phyloP scores from a whole-genome alignment of 2,329 filamentous ascomycete genomes.

The Colletotrichum melonis region DNA sequence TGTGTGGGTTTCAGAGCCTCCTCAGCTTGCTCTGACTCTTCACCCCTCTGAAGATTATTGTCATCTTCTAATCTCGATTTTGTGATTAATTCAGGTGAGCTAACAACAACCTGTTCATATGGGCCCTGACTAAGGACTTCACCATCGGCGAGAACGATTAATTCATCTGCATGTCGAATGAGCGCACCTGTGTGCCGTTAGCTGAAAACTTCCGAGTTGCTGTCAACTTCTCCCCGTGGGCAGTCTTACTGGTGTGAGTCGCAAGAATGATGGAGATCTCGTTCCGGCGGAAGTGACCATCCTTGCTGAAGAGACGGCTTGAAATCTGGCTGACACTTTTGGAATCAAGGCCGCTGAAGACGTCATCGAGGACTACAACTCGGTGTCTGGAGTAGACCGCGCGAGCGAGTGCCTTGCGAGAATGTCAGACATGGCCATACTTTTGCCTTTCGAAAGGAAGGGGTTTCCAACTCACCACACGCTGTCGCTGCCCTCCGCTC shows the following conservation, averaged over 20 bases:
- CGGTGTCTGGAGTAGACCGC: not conserved
- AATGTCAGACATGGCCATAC: not conserved
- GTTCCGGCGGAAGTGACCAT: not conserved
- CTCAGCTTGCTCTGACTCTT: not conserved
- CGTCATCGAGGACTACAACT: slow-evolving; percentile 8
- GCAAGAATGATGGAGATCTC: slow-evolving; percentile 2
- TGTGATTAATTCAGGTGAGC: not conserved
- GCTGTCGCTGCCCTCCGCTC: slow-evolving; percentile 22
- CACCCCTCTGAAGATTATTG: not conserved
- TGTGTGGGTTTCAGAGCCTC: not conserved
- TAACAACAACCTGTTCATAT: not conserved
- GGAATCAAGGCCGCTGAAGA: slow-evolving; percentile 16
- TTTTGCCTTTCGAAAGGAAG: too few relatives aligned
- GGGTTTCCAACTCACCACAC: slow-evolving; percentile 2
- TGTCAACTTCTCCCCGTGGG: not conserved
- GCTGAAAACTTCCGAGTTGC: not conserved
- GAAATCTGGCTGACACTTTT: not conserved
- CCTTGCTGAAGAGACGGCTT: not conserved
- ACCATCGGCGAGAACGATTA: not conserved
- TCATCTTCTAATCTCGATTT: not conserved
- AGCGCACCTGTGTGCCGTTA: not conserved
- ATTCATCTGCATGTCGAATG: not conserved
- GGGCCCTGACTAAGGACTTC: not conserved
- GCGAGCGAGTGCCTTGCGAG: not conserved
- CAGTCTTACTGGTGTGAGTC: slow-evolving; percentile 15